A percentile compares a stretch with the other conserved stretches of the same genome.
Evolutionary conservation across 78 protist genomes (phyloP).

Genomic region (Cavenderia fasciculata): DNA sequence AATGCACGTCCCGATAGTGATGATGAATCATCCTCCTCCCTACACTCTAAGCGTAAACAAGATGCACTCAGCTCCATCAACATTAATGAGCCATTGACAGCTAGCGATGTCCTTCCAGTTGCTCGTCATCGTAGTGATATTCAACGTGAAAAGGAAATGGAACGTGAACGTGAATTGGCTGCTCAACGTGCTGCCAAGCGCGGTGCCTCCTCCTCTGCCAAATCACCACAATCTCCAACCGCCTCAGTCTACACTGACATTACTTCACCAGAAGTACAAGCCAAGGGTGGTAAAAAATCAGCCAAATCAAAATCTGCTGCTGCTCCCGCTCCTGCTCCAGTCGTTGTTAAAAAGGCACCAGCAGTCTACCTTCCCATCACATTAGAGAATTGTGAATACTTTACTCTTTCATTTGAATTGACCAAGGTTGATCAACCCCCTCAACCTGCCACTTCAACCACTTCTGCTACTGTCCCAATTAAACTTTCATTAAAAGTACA

Average conservation of each 20-base stretch:
- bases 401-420: not conserved
- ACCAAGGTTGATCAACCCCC: conserved; percentile 6
- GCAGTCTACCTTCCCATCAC: not conserved
- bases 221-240: not conserved
- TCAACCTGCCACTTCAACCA: not conserved
- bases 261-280: conserved; percentile 11
- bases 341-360: conserved; percentile 15
- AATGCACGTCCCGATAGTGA: conserved; percentile 66
- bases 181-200: not conserved
- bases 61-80: conserved; percentile 49
- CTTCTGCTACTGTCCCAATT: not conserved
- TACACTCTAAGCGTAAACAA: not conserved
- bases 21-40: too few species aligned
- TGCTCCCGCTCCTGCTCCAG: not conserved
- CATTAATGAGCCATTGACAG: conserved; percentile 46
- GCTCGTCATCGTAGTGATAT: conserved; percentile 69
- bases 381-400: conserved; percentile 15
- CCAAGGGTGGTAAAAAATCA: not conserved
- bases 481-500: conserved; percentile 34
- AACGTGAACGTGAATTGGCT: not conserved
- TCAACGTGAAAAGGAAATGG: conserved; percentile 10
- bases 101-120: conserved; percentile 12
- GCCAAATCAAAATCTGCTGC: not conserved
- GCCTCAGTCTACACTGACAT: not conserved
- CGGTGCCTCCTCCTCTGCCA: not conserved